Evolutionary conservation across 2,329 filamentous ascomycete genomes (phyloP).

Genomic region (Colletotrichum karsti): DNA sequence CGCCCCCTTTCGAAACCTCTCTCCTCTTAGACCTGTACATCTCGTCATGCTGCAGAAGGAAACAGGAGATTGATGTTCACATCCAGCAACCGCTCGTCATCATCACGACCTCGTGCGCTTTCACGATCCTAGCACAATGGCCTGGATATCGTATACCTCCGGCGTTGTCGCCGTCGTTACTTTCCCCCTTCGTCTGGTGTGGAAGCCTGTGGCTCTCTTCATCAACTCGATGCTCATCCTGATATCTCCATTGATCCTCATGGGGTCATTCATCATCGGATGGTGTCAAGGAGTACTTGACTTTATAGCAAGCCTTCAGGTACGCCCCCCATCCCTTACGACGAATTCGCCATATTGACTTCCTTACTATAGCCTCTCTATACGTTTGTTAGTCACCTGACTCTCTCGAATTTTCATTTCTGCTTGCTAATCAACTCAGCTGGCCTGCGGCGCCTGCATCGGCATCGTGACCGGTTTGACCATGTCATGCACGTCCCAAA

Average conservation of each 20-base stretch:
- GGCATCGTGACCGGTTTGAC: constrained; percentile 71
- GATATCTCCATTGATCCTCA: constrained; percentile 46
- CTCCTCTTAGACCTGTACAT: background rate
- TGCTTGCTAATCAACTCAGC: constrained; percentile 39
- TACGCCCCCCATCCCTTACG: constrained; percentile 33
- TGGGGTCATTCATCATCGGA: constrained; percentile 39
- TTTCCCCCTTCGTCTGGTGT: constrained; percentile 41
- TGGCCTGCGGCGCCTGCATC: constrained; percentile 73
- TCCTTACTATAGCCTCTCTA: constrained; percentile 46
- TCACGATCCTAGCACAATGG: background rate
- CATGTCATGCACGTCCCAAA: constrained; percentile 64
- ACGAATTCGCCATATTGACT: background rate
- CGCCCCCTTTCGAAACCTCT: background rate
- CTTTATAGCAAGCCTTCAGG: constrained; percentile 45
- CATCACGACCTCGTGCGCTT: background rate
- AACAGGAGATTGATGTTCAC: no score
- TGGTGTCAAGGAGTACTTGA: constrained; percentile 32
- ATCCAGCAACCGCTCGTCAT: background rate
- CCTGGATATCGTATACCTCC: constrained; percentile 11
- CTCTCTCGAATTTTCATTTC: constrained; percentile 33
- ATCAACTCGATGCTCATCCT: constrained; percentile 38
- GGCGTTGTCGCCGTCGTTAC: constrained; percentile 30
- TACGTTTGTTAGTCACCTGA: constrained; percentile 45
- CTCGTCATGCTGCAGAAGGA: background rate
- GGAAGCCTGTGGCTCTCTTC: constrained; percentile 36